Conservation (phyloP, 257 asterid genomes). For the Solanum rostratum region DNA sequence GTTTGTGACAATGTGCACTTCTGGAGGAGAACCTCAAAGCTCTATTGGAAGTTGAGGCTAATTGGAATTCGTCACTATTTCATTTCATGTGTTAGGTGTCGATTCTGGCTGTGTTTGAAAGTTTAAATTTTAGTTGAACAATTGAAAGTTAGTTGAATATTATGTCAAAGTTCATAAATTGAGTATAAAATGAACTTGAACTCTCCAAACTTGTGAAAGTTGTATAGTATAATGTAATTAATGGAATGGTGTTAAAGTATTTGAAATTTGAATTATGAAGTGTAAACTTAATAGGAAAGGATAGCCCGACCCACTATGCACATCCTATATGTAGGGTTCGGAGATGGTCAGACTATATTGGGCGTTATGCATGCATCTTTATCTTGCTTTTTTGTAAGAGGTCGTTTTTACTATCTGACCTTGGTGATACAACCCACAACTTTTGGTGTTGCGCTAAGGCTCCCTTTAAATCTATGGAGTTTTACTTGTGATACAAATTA, state of each 20-base stretch:
- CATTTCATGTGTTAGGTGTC: neutral
- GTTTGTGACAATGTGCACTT: neutral
- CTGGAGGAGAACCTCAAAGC: slow-evolving; percentile 99
- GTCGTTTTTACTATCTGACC: neutral
- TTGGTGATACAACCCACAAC: neutral
- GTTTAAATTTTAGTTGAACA: neutral
- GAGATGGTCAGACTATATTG: neutral
- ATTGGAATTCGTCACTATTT: neutral
- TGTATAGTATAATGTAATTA: neutral
- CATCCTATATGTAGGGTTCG: neutral
- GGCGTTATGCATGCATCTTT: neutral
- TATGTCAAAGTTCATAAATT: neutral
- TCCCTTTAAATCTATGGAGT: neutral
- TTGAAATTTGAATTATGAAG: neutral
- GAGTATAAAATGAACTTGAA: too few species aligned
- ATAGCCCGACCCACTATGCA: too few species aligned
- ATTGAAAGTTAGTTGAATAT: neutral
- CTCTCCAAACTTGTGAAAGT: neutral
- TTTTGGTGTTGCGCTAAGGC: neutral
- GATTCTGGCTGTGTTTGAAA: neutral
- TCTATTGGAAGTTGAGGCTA: slow-evolving; percentile 92
- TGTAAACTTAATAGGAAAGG: neutral
- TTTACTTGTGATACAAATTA: neutral
- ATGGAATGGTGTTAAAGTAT: neutral
- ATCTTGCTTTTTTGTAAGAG: neutral